Evolutionary conservation across 2,329 filamentous ascomycete species (phyloP), one percentile per base, ranked within the genome.

Genomic region (Fusarium sarcochroum): DNA sequence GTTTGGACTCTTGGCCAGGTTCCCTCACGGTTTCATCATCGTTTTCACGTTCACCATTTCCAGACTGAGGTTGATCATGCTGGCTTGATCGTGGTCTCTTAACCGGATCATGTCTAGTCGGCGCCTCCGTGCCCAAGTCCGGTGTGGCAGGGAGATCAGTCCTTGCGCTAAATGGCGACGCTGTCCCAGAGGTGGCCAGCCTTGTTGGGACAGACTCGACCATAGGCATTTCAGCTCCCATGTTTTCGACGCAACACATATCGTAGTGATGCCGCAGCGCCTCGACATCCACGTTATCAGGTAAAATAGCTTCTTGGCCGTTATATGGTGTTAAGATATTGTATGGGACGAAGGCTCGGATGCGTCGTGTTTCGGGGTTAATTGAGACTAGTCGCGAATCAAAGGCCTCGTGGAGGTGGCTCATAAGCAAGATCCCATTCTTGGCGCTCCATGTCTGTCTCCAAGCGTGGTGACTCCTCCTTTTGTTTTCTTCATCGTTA

Each of bases 221-320:
- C 13, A 41, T 20, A 23, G 41, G 55, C 40, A 52, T 58, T 13
- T 52, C 41, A 18, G 41, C 47, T 7, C 23, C 32, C 20, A 57
- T 57, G 30, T 50, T 57, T 17, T 51, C 23, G 32, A 51, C 50
- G 46, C 46, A 51, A 25, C 46, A 40, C 7, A 50, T 32, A 6
- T 30, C 15, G 14, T 42, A 32, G 32, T 72, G 65, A 35, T 70
- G 64, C 14, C 63, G 66, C 21, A 73, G 48, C n/a, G n/a, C n/a
- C n/a, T n/a, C n/a, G n/a, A n/a, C n/a, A n/a, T n/a, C n/a, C n/a
- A n/a, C n/a, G n/a, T n/a, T n/a, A n/a, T n/a, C n/a, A n/a, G n/a
- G n/a, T n/a, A n/a, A n/a, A n/a, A n/a, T n/a, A n/a, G n/a, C n/a
- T n/a, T n/a, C n/a, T n/a, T n/a, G n/a, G n/a, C n/a, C n/a, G n/a